phyloP scores from a whole-genome alignment of 2,329 filamentous ascomycete species.

The Dactylonectria macrodidyma region DNA sequence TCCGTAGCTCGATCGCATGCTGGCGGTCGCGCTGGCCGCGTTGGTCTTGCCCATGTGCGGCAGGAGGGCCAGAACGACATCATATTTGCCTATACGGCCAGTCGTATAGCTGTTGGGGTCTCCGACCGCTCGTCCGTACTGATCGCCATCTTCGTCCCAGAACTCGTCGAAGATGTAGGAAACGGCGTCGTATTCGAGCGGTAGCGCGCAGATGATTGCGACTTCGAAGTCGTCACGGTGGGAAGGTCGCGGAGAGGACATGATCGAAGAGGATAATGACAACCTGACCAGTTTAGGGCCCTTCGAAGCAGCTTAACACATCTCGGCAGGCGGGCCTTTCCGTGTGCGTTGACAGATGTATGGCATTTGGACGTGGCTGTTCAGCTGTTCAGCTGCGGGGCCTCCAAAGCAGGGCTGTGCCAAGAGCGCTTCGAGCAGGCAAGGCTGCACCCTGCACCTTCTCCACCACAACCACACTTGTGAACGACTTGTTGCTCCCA shows the following conservation, averaged over 20 bases:
- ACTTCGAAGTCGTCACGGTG: constrained; percentile 23
- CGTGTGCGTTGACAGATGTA: background rate
- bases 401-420: background rate
- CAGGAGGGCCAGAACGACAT: constrained; percentile 48
- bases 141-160: constrained; percentile 17
- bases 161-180: constrained; percentile 12
- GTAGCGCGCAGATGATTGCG: no score
- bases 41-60: constrained; percentile 48
- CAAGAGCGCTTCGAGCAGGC: background rate
- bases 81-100: constrained; percentile 45
- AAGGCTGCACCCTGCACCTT: background rate
- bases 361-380: no score
- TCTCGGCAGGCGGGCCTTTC: background rate
- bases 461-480: background rate
- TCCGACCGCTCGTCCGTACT: constrained; percentile 6
- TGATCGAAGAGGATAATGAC: background rate
- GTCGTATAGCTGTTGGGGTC: constrained; percentile 42
- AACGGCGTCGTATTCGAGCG: constrained; percentile 5
- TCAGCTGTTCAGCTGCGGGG: no score
- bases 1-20: constrained; percentile 51
- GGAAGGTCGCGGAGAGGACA: background rate
- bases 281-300: background rate
- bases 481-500: background rate
- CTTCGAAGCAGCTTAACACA: background rate
- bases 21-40: constrained; percentile 46